Percentiles rank a stretch among this genome's conserved stretches.
Evolutionary conservation across 441 rosid genomes (phyloP).

Genomic region (Bocquillonia castaneifolia): DNA sequence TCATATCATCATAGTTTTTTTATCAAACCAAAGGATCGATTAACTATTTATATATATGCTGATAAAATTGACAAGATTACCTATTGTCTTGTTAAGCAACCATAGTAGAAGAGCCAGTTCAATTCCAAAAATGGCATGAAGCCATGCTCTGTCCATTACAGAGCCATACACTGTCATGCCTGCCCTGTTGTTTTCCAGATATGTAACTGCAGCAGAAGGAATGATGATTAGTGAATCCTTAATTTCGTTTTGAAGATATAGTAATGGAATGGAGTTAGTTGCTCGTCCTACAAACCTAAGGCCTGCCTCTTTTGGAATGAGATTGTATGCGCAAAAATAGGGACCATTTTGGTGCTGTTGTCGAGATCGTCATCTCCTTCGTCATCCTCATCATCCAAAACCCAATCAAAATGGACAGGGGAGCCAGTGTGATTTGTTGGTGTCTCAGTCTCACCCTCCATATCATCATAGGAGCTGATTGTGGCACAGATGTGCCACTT

Average conservation of each 20-base stretch:
- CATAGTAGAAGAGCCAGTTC: constrained; percentile 77
- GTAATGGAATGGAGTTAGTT: no score
- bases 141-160: constrained; percentile 75
- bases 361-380: constrained; percentile 66
- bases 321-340: constrained; percentile 60
- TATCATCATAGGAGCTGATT: constrained; percentile 55
- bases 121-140: constrained; percentile 73
- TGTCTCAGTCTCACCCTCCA: constrained; percentile 71
- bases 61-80: constrained; percentile 26
- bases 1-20: no score
- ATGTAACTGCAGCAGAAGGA: constrained; percentile 50
- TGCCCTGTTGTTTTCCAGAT: constrained; percentile 73
- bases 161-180: constrained; percentile 86
- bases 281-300: constrained; percentile 46
- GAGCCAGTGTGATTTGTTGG: constrained; percentile 33
- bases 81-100: constrained; percentile 86
- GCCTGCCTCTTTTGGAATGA: constrained; percentile 88
- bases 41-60: not conserved
- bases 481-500: constrained; percentile 92
- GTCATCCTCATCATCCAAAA: constrained; percentile 66
- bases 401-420: constrained; percentile 36
- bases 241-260: no score
- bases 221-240: not conserved
- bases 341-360: constrained; percentile 43
- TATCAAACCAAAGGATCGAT: no score